Conservation (phyloP, 495 filamentous ascomycete species). For the Penicillium antarcticum region DNA sequence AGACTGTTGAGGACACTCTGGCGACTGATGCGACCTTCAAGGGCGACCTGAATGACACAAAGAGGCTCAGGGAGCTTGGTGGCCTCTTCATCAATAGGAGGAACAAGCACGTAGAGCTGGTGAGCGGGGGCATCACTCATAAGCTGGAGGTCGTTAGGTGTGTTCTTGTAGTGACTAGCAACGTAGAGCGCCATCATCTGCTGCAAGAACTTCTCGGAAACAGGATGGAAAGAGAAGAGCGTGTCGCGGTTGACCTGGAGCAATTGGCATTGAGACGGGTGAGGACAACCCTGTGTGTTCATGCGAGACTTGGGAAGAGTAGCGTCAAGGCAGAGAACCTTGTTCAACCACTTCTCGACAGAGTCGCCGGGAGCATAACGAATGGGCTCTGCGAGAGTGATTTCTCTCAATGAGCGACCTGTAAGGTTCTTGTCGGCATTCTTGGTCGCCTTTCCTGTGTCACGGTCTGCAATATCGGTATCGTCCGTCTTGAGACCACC, state of each 20-base stretch:
- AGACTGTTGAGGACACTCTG: slow-evolving; percentile 87
- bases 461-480: slow-evolving; percentile 67
- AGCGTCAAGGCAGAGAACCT: slow-evolving; percentile 88
- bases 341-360: slow-evolving; percentile 96
- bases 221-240: slow-evolving; percentile 95
- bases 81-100: slow-evolving; percentile 74
- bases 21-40: slow-evolving; percentile 92
- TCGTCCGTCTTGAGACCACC: slow-evolving; percentile 53
- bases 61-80: slow-evolving; percentile 86
- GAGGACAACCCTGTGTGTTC: slow-evolving; percentile 76
- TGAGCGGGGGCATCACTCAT: slow-evolving; percentile 98
- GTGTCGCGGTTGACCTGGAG: slow-evolving; percentile 95
- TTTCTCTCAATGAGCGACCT: slow-evolving; percentile 83
- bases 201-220: slow-evolving; percentile 96
- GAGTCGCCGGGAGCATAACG: slow-evolving; percentile 86
- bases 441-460: slow-evolving; percentile 65
- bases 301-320: slow-evolving; percentile 75
- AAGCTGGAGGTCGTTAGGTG: slow-evolving; percentile 94
- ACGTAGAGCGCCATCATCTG: slow-evolving; percentile 98
- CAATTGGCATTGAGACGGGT: slow-evolving; percentile 85
- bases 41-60: slow-evolving; percentile 89
- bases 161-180: slow-evolving; percentile 98
- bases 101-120: slow-evolving; percentile 91
- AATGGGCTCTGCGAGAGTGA: slow-evolving; percentile 90
- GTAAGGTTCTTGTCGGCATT: slow-evolving; percentile 58